Conservation (phyloP, 2,329 filamentous ascomycete genomes). For the Diaporthe vexans region DNA sequence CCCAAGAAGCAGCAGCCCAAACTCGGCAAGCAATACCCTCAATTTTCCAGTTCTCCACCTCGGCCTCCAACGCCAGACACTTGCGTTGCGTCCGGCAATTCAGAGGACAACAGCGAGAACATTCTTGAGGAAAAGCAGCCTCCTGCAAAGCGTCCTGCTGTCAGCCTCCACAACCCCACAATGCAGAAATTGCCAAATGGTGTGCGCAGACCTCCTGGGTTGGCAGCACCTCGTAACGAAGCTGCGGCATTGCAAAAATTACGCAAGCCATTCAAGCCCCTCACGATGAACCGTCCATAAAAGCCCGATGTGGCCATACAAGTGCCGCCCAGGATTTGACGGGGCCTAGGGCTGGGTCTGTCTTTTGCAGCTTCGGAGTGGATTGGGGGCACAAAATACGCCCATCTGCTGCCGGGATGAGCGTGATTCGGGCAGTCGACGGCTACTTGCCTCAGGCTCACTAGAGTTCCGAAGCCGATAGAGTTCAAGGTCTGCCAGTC, state of each 20-base stretch:
- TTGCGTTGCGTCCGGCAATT: slow-evolving; percentile 41
- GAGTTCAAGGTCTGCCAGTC: not conserved
- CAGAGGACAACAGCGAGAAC: slow-evolving; percentile 43
- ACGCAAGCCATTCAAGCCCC: slow-evolving; percentile 69
- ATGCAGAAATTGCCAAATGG: slow-evolving; percentile 51
- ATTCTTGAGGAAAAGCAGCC: slow-evolving; percentile 46
- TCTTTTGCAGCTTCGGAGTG: not conserved
- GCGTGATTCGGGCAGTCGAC: too few species aligned
- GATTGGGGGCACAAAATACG: not conserved
- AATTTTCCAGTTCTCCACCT: slow-evolving; percentile 71
- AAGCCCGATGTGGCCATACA: not conserved
- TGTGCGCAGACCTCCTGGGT: slow-evolving; percentile 60
- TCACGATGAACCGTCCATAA: slow-evolving; percentile 63
- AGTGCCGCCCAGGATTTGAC: not conserved
- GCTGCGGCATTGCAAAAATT: slow-evolving; percentile 65
- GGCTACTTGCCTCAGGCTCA: not conserved
- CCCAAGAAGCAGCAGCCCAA: slow-evolving; percentile 45
- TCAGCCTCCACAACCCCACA: slow-evolving; percentile 67
- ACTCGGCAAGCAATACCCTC: slow-evolving; percentile 64
- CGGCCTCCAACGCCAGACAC: slow-evolving; percentile 46
- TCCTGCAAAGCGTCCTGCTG: slow-evolving; percentile 55
- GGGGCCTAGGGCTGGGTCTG: not conserved
- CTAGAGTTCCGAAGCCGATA: not conserved
- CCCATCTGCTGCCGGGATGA: not conserved
- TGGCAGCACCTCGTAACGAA: slow-evolving; percentile 54